Percentiles rank a stretch among this genome's conserved stretches.
Evolutionary conservation across 805 yeast species (phyloP).

Genomic region (Tetrapisispora taiwanensis): DNA sequence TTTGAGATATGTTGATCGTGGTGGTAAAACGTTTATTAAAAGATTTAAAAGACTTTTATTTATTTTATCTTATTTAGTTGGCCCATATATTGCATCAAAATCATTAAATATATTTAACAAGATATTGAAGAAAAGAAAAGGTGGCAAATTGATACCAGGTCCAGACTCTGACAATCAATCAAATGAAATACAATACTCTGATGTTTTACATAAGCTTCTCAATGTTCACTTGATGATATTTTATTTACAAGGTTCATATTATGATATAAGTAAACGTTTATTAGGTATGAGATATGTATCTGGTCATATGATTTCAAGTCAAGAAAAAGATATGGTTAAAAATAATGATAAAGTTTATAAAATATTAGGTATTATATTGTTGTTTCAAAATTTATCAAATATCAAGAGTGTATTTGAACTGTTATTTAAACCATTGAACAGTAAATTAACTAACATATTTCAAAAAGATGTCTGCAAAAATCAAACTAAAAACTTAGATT

Average conservation of each 20-base stretch:
- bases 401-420: background rate
- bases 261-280: constrained; percentile 63
- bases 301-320: constrained; percentile 46
- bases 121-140: background rate
- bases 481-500: too few relatives aligned
- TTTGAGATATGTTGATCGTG: constrained; percentile 48
- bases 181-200: constrained; percentile 21
- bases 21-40: constrained; percentile 42
- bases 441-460: background rate
- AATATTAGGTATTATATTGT: constrained; percentile 53
- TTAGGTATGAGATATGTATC: constrained; percentile 73
- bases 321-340: constrained; percentile 26
- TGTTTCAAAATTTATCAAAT: constrained; percentile 44
- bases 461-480: background rate
- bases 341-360: constrained; percentile 47
- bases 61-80: constrained; percentile 46
- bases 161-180: background rate
- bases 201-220: constrained; percentile 41
- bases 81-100: constrained; percentile 44
- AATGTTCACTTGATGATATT: constrained; percentile 73
- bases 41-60: constrained; percentile 43
- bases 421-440: background rate
- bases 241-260: constrained; percentile 75
- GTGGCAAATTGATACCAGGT: background rate
- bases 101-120: background rate